Evolutionary conservation across 2,329 filamentous ascomycete species (phyloP), one percentile per base, ranked within the genome.

Genomic region (Trichoderma atrobrunneum): DNA sequence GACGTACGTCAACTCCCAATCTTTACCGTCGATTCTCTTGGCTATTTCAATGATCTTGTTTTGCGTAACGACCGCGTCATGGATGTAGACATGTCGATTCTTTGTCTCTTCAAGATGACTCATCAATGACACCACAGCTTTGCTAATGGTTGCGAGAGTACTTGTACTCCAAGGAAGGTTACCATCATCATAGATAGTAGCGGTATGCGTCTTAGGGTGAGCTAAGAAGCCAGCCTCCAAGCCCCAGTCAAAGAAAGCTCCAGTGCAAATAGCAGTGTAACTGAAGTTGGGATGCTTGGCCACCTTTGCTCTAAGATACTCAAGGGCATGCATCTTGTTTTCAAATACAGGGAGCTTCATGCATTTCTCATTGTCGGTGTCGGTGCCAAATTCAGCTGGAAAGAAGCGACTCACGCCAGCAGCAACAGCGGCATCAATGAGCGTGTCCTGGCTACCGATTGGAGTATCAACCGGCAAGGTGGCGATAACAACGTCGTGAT

Each of bases 321-420:
- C n/a, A 36, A 66, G 30, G n/a, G 43, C 48, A 24, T 56, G 63
- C n/a, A 66, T 36, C 21, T 66, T 66, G 8, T 66, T 66, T 14
- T 30, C 63, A 30, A 66, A 66, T 26, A 66, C 43, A 11, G 63
- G 63, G 4, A 66, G 63, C 43, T 66, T 66, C 43, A 56, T 66
- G 63, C 63, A 56, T 21, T 56, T 36, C 43, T 34, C 26, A 28
- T 66, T 66, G 28, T 66, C 10, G n/a, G 63, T 66, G 21, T 66
- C 48, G n/a, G 63, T 66, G 8, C 63, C 63, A 10, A 66, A 66
- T 12, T 66, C 63, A 4, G 48, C 16, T 16, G 63, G 63, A 26
- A 66, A 14, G 21, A 66, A 66, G 48, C 63, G 63, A 11, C 8
- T 66, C 16, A 56, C 63, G 0, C 63, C 63, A 21, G 63, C 63